Conservation (phyloP, 768 basidiomycete genomes). For the Podaxis mareebaensis region DNA sequence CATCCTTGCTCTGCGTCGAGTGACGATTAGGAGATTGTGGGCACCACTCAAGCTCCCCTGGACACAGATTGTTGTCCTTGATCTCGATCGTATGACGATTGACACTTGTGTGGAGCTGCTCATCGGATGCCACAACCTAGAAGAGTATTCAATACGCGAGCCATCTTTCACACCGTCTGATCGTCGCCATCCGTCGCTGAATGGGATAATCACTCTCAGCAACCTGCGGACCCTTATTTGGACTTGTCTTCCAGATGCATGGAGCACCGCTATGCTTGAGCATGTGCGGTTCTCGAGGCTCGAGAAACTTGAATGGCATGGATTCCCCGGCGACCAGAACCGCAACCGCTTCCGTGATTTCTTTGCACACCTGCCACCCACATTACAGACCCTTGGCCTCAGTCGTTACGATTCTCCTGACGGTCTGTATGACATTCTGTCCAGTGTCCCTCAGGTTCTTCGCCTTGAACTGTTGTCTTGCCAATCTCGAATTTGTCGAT, state of each 20-base stretch:
- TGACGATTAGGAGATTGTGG: conserved; percentile 6
- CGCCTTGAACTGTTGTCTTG: not conserved
- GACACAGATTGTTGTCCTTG: conserved; percentile 14
- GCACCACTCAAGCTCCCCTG: conserved; percentile 12
- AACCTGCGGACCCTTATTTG: conserved; percentile 5
- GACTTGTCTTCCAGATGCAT: conserved; percentile 10
- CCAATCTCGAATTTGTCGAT: not conserved
- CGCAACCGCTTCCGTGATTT: conserved; percentile 6
- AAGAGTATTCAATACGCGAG: conserved; percentile 10
- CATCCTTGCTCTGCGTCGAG: conserved; percentile 3
- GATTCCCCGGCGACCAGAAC: conserved; percentile 10
- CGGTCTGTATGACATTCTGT: not conserved
- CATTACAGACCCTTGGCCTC: not conserved
- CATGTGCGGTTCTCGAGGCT: conserved; percentile 2
- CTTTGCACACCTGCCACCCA: not conserved
- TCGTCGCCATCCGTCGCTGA: conserved; percentile 11
- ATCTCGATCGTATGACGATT: conserved; percentile 11
- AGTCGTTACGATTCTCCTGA: not conserved
- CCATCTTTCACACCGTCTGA: conserved; percentile 13
- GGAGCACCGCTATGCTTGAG: conserved; percentile 11
- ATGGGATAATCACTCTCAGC: conserved; percentile 9
- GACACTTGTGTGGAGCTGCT: conserved; percentile 12
- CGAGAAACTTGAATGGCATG: not conserved
- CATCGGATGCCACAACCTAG: conserved; percentile 4
- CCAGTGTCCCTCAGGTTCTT: not conserved